Percentiles rank a stretch among this genome's conserved stretches.
phyloP scores from a whole-genome alignment of 2,329 filamentous ascomycete species.

The Aspergillus persii region DNA sequence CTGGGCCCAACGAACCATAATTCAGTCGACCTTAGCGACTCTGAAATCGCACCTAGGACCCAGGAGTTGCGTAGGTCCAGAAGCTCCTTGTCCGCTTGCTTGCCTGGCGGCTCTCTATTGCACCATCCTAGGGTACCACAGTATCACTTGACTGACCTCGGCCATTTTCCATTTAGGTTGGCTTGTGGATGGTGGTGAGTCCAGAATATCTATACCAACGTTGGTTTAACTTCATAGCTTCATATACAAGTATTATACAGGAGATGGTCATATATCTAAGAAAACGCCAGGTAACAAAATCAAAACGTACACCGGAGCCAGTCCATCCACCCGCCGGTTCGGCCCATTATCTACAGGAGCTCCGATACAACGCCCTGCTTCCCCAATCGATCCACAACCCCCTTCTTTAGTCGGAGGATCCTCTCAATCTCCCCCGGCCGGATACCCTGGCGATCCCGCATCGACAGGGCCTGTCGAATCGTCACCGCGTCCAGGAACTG shows the following conservation, averaged over 20 bases:
- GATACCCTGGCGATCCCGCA: slow-evolving; percentile 46
- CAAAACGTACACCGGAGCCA: neutral
- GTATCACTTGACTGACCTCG: neutral
- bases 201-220: neutral
- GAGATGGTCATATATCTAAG: neutral
- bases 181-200: too few relatives aligned
- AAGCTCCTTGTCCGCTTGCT: neutral
- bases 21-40: neutral
- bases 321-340: neutral
- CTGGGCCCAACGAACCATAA: neutral
- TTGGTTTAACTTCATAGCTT: neutral
- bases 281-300: neutral
- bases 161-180: too few relatives aligned
- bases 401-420: slow-evolving; percentile 43
- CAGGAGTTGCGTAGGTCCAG: neutral
- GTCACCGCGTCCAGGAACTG: slow-evolving; percentile 51
- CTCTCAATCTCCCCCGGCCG: slow-evolving; percentile 42
- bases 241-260: slow-evolving; percentile 6
- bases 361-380: slow-evolving; percentile 31
- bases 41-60: too few relatives aligned
- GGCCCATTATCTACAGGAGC: slow-evolving; percentile 7
- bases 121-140: neutral
- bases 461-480: slow-evolving; percentile 48
- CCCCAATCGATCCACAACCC: slow-evolving; percentile 43
- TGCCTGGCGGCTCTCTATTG: too few relatives aligned